phyloP scores from a whole-genome alignment of 176 grass and related monocot genomes.

The Cymbopogon citratus region DNA sequence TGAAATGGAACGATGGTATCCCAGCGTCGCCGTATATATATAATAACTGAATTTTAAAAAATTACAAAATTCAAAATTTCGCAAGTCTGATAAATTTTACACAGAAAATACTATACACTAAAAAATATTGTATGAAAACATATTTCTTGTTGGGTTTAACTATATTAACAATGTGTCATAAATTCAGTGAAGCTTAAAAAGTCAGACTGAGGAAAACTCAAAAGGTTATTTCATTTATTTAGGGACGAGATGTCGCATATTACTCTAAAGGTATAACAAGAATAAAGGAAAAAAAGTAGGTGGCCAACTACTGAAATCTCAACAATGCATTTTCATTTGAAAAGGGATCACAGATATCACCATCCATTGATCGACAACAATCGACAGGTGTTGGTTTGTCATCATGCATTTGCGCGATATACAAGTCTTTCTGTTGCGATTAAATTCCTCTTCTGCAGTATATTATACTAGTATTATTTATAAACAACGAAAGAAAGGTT shows the following conservation, averaged over 20 bases:
- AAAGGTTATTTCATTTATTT: neutral
- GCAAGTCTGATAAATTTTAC: too few species aligned
- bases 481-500: neutral
- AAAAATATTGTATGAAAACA: neutral
- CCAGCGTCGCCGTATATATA: too few species aligned
- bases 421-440: neutral
- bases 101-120: too few species aligned
- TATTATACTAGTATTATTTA: neutral
- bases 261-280: neutral
- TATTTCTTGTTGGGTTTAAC: neutral
- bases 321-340: neutral
- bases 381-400: constrained; percentile 16
- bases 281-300: neutral
- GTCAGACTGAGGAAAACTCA: neutral
- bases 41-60: too few species aligned
- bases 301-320: constrained; percentile 6
- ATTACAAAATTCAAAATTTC: too few species aligned
- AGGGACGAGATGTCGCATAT: neutral
- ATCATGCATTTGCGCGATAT: neutral
- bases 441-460: neutral
- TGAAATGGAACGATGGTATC: too few species aligned
- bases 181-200: neutral
- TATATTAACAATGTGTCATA: neutral
- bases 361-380: neutral
- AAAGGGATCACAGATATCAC: neutral